phyloP scores from a whole-genome alignment of 768 basidiomycete species.

The Serendipita sp. region DNA sequence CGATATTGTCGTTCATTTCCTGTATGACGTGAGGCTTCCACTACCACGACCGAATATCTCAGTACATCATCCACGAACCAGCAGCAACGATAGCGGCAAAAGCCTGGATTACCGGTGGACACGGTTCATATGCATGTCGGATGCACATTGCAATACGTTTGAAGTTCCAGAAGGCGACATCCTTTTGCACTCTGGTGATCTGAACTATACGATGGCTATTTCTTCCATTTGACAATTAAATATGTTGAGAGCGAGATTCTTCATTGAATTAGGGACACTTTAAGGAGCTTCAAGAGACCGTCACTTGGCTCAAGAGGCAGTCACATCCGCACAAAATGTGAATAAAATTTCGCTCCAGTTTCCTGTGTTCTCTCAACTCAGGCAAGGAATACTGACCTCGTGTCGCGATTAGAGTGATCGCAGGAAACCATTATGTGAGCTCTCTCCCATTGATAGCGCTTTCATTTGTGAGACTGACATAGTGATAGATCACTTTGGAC shows the following conservation, averaged over 20 bases:
- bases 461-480: too few relatives aligned
- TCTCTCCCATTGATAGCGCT: too few relatives aligned
- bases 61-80: too few relatives aligned
- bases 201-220: slow-evolving; percentile 8
- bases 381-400: too few relatives aligned
- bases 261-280: not conserved
- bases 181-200: slow-evolving; percentile 14
- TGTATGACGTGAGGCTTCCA: slow-evolving; percentile 8
- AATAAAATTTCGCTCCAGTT: too few relatives aligned
- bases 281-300: not conserved
- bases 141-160: slow-evolving; percentile 13
- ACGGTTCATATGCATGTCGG: slow-evolving; percentile 13
- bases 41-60: slow-evolving; percentile 2
- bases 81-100: not conserved
- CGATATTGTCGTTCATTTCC: slow-evolving; percentile 3
- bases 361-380: too few relatives aligned
- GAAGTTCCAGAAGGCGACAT: slow-evolving; percentile 13
- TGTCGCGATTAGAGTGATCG: slow-evolving; percentile 9
- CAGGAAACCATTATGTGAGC: slow-evolving; percentile 11
- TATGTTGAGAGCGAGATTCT: too few relatives aligned
- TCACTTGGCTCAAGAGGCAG: slow-evolving; percentile 6
- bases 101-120: slow-evolving; percentile 6
- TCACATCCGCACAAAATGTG: slow-evolving; percentile 11
- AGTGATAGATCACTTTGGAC: not conserved
- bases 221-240: too few relatives aligned